Evolutionary conservation across 2,329 filamentous ascomycete genomes (phyloP).

Genomic region (Lecanicillium sp.): DNA sequence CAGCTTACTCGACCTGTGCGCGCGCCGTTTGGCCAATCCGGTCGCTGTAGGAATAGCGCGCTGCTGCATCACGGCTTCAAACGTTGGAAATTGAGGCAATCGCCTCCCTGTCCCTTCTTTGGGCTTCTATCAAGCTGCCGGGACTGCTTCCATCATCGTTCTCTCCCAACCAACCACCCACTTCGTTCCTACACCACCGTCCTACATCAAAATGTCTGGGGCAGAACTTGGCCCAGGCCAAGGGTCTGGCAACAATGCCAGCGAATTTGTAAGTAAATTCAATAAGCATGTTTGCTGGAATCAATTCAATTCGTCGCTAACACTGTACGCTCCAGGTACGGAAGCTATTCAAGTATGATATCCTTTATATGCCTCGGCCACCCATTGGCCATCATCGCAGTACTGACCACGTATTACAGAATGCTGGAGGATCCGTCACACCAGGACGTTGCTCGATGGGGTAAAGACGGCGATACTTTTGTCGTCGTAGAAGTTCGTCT

Average conservation of each 20-base stretch:
- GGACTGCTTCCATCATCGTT: too few relatives aligned
- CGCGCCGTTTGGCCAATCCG: too few relatives aligned
- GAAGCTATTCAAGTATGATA: conserved; percentile 88
- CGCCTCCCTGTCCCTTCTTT: background rate
- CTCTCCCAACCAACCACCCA: too few relatives aligned
- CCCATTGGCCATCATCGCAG: too few relatives aligned
- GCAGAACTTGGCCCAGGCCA: conserved; percentile 24
- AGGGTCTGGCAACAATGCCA: conserved; percentile 66
- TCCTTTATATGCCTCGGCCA: too few relatives aligned
- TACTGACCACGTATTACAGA: conserved; percentile 39
- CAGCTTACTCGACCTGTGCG: too few relatives aligned
- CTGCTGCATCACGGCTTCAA: too few relatives aligned
- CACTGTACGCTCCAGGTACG: conserved; percentile 59
- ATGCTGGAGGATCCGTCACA: conserved; percentile 97
- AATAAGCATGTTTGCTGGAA: background rate
- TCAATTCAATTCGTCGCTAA: conserved; percentile 22
- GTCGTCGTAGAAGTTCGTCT: conserved; percentile 82
- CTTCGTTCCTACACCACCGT: background rate
- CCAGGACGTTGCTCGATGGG: conserved; percentile 89
- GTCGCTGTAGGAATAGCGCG: too few relatives aligned
- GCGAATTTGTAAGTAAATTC: conserved; percentile 74
- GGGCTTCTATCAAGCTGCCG: too few relatives aligned
- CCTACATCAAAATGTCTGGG: conserved; percentile 21
- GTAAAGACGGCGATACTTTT: conserved; percentile 89
- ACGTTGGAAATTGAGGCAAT: too few relatives aligned